Conservation (phyloP, 257 asterid species). For the Henckelia pumila region DNA sequence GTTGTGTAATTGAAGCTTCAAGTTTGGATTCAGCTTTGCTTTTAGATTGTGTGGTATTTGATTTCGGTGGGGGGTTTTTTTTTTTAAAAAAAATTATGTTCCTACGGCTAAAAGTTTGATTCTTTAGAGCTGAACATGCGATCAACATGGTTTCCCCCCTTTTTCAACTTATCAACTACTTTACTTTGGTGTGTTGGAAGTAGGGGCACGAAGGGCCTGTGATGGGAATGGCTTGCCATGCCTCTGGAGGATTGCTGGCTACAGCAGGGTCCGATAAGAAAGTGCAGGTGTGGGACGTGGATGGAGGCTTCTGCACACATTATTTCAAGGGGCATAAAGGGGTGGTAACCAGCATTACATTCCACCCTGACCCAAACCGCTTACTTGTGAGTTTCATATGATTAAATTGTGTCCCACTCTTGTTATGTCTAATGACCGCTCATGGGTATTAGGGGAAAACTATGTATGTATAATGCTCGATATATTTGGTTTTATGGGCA, state of each 20-base stretch:
- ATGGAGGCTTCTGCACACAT: constrained; percentile 94
- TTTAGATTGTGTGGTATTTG: not conserved
- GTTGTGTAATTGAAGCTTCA: constrained; percentile 5
- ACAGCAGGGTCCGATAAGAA: constrained; percentile 97
- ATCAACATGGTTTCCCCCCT: too few relatives aligned
- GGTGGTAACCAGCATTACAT: constrained; percentile 71
- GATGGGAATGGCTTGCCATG: constrained; percentile 89
- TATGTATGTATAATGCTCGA: constrained; percentile 12
- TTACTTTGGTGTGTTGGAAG: not conserved
- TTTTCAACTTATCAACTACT: not conserved
- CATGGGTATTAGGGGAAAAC: constrained; percentile 5
- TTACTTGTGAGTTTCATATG: constrained; percentile 59
- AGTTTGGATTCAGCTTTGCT: not conserved
- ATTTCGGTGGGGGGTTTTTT: not conserved
- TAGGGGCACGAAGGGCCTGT: constrained; percentile 98
- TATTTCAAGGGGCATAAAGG: constrained; percentile 96
- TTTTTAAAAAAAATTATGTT: not conserved
- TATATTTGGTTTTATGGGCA: constrained; percentile 28
- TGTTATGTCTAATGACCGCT: constrained; percentile 1
- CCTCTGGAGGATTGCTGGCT: constrained; percentile 93
- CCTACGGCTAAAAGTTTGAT: not conserved
- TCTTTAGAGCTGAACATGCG: too few relatives aligned
- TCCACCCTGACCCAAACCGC: constrained; percentile 77
- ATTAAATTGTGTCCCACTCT: constrained; percentile 11
- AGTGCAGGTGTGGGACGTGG: constrained; percentile 96